Evolutionary conservation across 1,284 basidiomycete genomes (phyloP), one percentile per base, ranked within the genome.

Genomic region (Albatrellus sp.): DNA sequence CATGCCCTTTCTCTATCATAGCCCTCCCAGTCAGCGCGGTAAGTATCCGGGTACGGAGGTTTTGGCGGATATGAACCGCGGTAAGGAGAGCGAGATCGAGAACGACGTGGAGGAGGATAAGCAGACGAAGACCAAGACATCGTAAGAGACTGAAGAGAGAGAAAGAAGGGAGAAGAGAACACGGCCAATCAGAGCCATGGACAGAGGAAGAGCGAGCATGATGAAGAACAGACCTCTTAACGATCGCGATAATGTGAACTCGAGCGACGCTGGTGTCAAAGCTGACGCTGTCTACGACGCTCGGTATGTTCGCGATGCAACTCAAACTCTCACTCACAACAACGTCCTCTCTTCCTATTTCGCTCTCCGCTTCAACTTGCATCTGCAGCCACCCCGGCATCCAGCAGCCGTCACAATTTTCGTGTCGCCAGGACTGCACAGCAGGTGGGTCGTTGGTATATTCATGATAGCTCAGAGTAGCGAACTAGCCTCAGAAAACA

Each of bases 171-270:
- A 75, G 62, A 72, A 76, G 69, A 73, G 68, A 72, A 74, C 61
- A 67, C 63, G 66, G 66, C 67, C 68, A 64, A 73, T 71, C 72
- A 76, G 58, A 68, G 68, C 68, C 68, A 65, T 50, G 58, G 57
- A 63, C 62, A 67, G 65, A 70, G 68, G 68, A 67, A 66, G 70
- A 75, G 79, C 77, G 79, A 77, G 79, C 83, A 87, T 86, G 75
- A 77, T 75, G 74, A 79, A 80, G 77, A 73, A 87, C 84, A 83
- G 83, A 87, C 83, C 84, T 87, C 81, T 73, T 66, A 68, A 70
- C 69, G 66, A 72, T 67, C 72, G 71, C 70, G 70, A 66, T 68
- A 59, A 63, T 55, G 60, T 63, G 59, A 62, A 58, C 67, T 69
- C 68, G 70, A 70, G 41, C 45, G 44, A 43, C 42, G 41, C n/a